Evolutionary conservation across 345 rosid species (phyloP).

Genomic region (Citrus mangshanensis): DNA sequence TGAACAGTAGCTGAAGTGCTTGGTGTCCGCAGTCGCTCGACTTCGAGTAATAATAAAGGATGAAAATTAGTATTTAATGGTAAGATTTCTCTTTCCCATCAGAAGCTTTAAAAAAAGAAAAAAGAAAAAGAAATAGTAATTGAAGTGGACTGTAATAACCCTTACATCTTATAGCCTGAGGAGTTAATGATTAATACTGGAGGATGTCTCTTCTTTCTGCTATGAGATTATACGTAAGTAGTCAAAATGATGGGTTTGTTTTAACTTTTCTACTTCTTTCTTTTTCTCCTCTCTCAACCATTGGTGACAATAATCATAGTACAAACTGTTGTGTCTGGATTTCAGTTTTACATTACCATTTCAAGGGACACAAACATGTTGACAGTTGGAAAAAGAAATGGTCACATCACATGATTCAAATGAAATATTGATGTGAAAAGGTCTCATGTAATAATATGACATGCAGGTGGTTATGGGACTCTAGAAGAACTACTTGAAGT

Average conservation of each 20-base stretch:
- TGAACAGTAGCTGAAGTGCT: slow-evolving; percentile 9
- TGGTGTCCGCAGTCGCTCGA: too few species aligned
- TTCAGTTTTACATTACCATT: slow-evolving; percentile 9
- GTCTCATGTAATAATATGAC: neutral
- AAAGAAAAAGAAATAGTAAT: too few species aligned
- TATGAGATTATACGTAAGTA: neutral
- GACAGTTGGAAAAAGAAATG: neutral
- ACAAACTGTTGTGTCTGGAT: neutral
- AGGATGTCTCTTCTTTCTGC: neutral
- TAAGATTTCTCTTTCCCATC: too few species aligned
- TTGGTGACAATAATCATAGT: slow-evolving; percentile 1
- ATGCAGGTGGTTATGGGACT: slow-evolving; percentile 94
- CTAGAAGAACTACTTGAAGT: slow-evolving; percentile 98
- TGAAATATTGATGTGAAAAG: neutral
- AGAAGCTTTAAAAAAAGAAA: too few species aligned
- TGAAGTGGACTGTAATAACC: slow-evolving; percentile 1
- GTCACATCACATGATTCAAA: neutral
- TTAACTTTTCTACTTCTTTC: neutral
- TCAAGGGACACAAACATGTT: neutral
- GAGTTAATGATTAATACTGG: slow-evolving; percentile 6
- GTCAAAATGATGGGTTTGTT: neutral
- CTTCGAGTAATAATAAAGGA: too few species aligned
- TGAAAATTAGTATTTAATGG: too few species aligned
- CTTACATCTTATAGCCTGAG: slow-evolving; percentile 11
- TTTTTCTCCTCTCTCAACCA: slow-evolving; percentile 12